Evolutionary conservation across 2,329 filamentous ascomycete genomes (phyloP).

Genomic region (Paraphaeosphaeria sporulosa): DNA sequence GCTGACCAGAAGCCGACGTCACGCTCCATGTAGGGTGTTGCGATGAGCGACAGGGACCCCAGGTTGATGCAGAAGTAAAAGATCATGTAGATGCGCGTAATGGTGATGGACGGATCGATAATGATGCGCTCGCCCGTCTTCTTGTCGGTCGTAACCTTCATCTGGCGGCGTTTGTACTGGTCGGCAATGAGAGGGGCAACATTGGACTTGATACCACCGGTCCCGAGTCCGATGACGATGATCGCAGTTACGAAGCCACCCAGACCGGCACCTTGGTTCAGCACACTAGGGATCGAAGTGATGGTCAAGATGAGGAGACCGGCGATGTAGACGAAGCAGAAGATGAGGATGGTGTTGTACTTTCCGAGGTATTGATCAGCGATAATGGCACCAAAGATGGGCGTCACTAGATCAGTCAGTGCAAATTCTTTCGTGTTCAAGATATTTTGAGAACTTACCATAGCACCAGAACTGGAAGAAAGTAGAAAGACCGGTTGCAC

Average conservation of each 20-base stretch:
- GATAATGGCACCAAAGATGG: constrained; percentile 58
- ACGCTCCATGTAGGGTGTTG: constrained; percentile 74
- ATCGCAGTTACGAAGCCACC: constrained; percentile 68
- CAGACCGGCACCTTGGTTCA: constrained; percentile 67
- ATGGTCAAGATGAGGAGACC: constrained; percentile 73
- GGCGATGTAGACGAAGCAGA: constrained; percentile 68
- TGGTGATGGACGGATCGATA: constrained; percentile 57
- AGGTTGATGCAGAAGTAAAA: constrained; percentile 79
- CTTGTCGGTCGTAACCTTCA: constrained; percentile 51
- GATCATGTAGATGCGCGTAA: constrained; percentile 63
- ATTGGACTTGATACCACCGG: constrained; percentile 84
- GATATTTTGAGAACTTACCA: constrained; percentile 25
- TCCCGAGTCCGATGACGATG: constrained; percentile 75
- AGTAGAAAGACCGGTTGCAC: constrained; percentile 54
- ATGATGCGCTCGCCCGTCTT: constrained; percentile 57
- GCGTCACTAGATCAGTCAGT: constrained; percentile 39
- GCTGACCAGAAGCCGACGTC: constrained; percentile 75
- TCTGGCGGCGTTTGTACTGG: constrained; percentile 54
- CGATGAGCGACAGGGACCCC: constrained; percentile 72
- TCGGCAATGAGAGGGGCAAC: constrained; percentile 64
- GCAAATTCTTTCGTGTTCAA: neutral
- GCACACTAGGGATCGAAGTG: constrained; percentile 70
- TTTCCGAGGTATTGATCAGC: constrained; percentile 76
- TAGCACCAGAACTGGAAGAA: constrained; percentile 56
- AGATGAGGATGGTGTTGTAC: constrained; percentile 74